Conservation (phyloP, 1,284 basidiomycete genomes). For the Pascua guehoae region DNA sequence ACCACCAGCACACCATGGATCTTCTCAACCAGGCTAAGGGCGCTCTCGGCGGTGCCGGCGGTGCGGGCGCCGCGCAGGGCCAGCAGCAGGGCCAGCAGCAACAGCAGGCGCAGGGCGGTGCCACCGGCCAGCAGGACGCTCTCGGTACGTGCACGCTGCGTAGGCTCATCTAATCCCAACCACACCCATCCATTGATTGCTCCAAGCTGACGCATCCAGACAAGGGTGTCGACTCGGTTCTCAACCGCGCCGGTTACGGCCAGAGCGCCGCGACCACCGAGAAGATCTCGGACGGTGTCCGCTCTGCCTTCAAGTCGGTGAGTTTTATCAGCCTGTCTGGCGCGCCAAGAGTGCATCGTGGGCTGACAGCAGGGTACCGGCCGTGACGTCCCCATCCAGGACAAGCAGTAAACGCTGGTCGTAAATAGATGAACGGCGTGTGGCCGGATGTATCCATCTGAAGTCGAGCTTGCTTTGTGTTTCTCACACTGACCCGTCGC, state of each 20-base stretch:
- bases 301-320: conserved; percentile 47
- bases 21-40: conserved; percentile 18
- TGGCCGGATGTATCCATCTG: no score
- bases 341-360: background rate
- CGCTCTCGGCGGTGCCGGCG: conserved; percentile 8
- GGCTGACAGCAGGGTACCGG: conserved; percentile 30
- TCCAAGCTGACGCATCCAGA: conserved; percentile 18
- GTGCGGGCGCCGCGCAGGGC: background rate
- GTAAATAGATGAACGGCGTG: no score
- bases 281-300: conserved; percentile 51
- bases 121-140: conserved; percentile 41
- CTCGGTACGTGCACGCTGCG: conserved; percentile 36
- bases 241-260: conserved; percentile 39
- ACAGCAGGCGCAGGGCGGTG: background rate
- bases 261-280: conserved; percentile 45
- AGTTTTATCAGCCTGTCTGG: background rate
- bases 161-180: background rate
- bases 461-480: no score
- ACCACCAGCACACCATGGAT: conserved; percentile 10
- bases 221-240: conserved; percentile 41
- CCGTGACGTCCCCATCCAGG: conserved; percentile 41
- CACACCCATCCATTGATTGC: background rate
- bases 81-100: conserved; percentile 3
- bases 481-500: no score
- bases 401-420: conserved; percentile 20